These are phyloP conservation scores for Solanum corneliomulleri DNA, from an alignment of 257 asterid genomes.

Conservation along the genomic window DNA sequence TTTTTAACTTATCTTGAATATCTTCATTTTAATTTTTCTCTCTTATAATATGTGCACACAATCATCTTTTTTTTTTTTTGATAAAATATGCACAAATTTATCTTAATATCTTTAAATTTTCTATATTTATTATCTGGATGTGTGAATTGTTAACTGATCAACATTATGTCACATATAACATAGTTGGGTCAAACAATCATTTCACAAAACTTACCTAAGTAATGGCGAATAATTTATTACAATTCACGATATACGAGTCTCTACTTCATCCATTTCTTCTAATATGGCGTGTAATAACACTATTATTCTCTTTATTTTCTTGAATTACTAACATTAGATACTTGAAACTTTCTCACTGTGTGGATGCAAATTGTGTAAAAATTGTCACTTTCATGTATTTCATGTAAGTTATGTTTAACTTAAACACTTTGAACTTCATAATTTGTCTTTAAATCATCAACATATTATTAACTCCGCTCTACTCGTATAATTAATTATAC, in stretches of 20 bases:
- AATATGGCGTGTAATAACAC: not conserved
- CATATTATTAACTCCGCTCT: not conserved
- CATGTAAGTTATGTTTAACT: not conserved
- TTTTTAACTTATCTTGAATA: not conserved
- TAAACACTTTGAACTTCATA: not conserved
- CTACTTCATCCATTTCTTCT: not conserved
- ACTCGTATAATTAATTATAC: no score
- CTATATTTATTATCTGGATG: not conserved
- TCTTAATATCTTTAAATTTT: not conserved
- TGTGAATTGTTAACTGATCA: not conserved
- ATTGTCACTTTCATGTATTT: not conserved
- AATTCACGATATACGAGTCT: no score
- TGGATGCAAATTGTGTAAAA: not conserved
- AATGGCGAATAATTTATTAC: no score
- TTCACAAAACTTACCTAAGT: not conserved
- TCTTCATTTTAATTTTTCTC: fast-evolving
- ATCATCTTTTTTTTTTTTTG: no score
- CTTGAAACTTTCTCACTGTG: not conserved
- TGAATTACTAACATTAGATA: not conserved
- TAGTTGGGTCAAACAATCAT: not conserved
- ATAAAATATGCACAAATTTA: not conserved
- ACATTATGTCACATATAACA: not conserved
- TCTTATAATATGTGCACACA: not conserved
- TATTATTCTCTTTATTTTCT: not conserved
- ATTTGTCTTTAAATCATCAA: not conserved